Base-by-base conservation (phyloP, 1,284 basidiomycete species). In the Rhizoctonia solani region DNA sequence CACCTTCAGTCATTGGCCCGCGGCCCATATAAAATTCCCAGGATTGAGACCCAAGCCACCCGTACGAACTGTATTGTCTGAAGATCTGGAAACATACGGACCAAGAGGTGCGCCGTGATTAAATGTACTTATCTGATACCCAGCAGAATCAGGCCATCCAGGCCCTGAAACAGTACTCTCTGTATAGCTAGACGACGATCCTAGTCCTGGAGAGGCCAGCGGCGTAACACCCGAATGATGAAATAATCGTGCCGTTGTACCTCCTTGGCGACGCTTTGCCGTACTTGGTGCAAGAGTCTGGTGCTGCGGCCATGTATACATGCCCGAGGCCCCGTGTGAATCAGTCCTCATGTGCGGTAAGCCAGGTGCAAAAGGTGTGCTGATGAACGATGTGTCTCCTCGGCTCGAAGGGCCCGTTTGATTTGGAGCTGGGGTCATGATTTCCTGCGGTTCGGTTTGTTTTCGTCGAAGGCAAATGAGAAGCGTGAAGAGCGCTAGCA, bases 191-290 rank as follows among this genome's bases (percentile, higher is more conserved):
- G 46, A 27, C 27, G 39, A 46, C 14, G 63, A 54, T 1, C 27
- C 13, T 21, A 54, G 2, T 8, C 52, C 63, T n/a, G 63, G 63
- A 27, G 63, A 66, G 42, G 54, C 21, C 27, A 66, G 63, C 14
- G 63, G 63, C 11, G 52, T 11, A 34, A 4, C 63, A 41, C 63
- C 63, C 32, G 61, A 66, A 13, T 34, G 32, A 34, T 34, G 32
- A 34, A 34, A 4, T 34, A 34, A 4, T 34, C 4, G 32, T 11
- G 32, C 32, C 11, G 4, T 11, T 4, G 32, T 34, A 4, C 32
- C 11, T 4, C 11, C 4, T 34, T 11, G 32, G 32, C n/a, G n/a
- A n/a, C n/a, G n/a, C n/a, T 34, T 11, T 4, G 11, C 4, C 4
- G 32, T 11, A 34, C 32, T 34, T 4, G 49, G 59, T 16, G 41